Evolutionary conservation across 2,329 filamentous ascomycete species (phyloP).

Genomic region (Diaporthe batatas): DNA sequence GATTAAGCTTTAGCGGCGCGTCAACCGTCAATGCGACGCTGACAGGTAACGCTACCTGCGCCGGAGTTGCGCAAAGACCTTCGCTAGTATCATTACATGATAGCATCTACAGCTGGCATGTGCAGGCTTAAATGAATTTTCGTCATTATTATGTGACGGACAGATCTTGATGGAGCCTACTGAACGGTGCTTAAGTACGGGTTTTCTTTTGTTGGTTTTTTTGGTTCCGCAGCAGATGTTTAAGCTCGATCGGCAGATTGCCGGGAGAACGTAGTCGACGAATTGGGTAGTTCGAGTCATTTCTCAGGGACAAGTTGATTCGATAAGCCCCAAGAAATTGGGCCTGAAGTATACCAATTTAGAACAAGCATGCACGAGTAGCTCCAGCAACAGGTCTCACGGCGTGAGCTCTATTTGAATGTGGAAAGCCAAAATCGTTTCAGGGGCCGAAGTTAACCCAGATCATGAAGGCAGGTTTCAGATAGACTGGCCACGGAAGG

Average conservation of each 20-base stretch:
- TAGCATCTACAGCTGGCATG: neutral
- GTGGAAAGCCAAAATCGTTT: conserved; percentile 22
- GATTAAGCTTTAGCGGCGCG: conserved; percentile 17
- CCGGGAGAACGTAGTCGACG: neutral
- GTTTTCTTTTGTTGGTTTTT: no score
- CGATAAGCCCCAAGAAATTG: conserved; percentile 1
- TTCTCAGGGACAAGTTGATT: neutral
- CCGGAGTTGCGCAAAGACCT: neutral
- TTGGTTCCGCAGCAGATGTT: neutral
- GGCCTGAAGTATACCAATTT: conserved; percentile 2
- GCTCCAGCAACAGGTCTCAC: conserved; percentile 5
- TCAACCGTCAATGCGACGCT: conserved; percentile 28
- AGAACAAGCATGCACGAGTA: conserved; percentile 12
- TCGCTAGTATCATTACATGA: no score
- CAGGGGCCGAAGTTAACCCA: conserved; percentile 17
- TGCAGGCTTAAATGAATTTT: neutral
- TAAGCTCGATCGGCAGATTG: no score
- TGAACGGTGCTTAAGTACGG: no score
- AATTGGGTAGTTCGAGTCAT: neutral
- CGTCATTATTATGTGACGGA: neutral
- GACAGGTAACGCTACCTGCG: neutral
- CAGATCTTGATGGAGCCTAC: no score
- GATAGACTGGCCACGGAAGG: neutral
- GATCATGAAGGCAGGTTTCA: conserved; percentile 1
- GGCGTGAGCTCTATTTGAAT: neutral